Evolutionary conservation across 257 asterid species (phyloP).

Genomic region (Penstemon barbatus): DNA sequence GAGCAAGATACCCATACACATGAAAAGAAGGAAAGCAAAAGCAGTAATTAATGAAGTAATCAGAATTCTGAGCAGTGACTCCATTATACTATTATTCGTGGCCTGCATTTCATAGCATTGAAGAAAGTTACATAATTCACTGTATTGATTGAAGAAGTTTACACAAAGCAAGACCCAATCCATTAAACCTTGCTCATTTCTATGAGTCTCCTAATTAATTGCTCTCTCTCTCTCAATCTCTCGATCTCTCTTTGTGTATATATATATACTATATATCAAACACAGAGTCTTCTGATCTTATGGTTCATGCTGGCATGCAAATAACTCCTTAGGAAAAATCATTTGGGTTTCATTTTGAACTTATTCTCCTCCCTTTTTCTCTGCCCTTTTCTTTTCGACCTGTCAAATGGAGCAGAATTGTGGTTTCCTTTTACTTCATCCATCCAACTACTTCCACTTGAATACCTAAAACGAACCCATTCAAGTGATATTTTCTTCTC

Average conservation of each 20-base stretch:
- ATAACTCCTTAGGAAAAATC: neutral
- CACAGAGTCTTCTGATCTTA: constrained; percentile 4
- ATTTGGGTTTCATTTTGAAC: neutral
- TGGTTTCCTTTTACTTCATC: too few relatives aligned
- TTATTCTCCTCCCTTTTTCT: neutral
- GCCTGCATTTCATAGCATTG: neutral
- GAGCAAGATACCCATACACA: constrained; percentile 16
- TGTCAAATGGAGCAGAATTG: too few relatives aligned
- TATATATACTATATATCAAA: too few relatives aligned
- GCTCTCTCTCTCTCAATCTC: constrained; percentile 9
- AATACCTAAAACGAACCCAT: too few relatives aligned
- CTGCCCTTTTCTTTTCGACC: too few relatives aligned
- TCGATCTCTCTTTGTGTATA: too few relatives aligned
- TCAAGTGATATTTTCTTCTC: too few relatives aligned
- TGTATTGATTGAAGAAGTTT: constrained; percentile 10
- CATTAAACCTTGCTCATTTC: constrained; percentile 21
- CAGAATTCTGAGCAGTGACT: constrained; percentile 9
- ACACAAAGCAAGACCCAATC: neutral
- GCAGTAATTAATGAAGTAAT: constrained; percentile 17
- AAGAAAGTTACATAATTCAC: neutral
- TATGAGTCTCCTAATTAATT: constrained; percentile 2
- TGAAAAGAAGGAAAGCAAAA: constrained; percentile 4
- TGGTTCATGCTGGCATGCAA: constrained; percentile 7
- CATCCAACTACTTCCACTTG: too few relatives aligned
- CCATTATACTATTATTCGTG: neutral